phyloP scores from a whole-genome alignment of 352 stramenopile genomes.

The Globisporangium nagaii region DNA sequence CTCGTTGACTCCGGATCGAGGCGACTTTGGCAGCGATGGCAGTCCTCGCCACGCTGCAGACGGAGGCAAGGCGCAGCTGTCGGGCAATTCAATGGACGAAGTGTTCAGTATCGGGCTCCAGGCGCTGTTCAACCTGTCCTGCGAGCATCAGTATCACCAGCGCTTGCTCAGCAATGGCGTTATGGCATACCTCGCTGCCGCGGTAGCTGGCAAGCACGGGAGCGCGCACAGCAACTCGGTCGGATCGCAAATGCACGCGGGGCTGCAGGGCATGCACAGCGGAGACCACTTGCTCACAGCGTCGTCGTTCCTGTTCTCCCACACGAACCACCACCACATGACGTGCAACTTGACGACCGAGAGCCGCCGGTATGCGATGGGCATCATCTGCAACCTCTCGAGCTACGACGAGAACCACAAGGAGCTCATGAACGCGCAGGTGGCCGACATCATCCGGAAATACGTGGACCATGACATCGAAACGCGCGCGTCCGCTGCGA shows the following conservation, averaged over 20 bases:
- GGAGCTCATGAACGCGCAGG: slow-evolving; percentile 72
- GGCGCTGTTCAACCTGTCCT: slow-evolving; percentile 75
- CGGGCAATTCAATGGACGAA: slow-evolving; percentile 30
- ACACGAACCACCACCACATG: not conserved
- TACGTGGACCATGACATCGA: slow-evolving; percentile 70
- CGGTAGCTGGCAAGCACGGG: slow-evolving; percentile 27
- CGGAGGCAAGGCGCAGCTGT: not conserved
- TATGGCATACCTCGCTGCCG: slow-evolving; percentile 58
- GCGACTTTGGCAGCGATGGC: not conserved
- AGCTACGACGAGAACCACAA: slow-evolving; percentile 76
- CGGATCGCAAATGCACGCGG: not conserved
- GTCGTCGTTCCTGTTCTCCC: slow-evolving; percentile 11
- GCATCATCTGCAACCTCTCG: slow-evolving; percentile 73
- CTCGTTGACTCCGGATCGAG: not conserved
- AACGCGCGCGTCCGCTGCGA: slow-evolving; percentile 57
- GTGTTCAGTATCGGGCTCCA: slow-evolving; percentile 67
- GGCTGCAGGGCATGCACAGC: not conserved
- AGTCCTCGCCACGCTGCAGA: not conserved
- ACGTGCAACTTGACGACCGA: slow-evolving; percentile 24
- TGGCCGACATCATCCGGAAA: slow-evolving; percentile 60
- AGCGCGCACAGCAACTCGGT: not conserved
- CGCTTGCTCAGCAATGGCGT: slow-evolving; percentile 70
- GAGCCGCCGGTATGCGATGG: slow-evolving; percentile 50
- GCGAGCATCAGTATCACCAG: slow-evolving; percentile 56
- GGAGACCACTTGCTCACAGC: slow-evolving; percentile 1